Conservation (phyloP, 768 basidiomycete species). For the Agaricus blazei region DNA sequence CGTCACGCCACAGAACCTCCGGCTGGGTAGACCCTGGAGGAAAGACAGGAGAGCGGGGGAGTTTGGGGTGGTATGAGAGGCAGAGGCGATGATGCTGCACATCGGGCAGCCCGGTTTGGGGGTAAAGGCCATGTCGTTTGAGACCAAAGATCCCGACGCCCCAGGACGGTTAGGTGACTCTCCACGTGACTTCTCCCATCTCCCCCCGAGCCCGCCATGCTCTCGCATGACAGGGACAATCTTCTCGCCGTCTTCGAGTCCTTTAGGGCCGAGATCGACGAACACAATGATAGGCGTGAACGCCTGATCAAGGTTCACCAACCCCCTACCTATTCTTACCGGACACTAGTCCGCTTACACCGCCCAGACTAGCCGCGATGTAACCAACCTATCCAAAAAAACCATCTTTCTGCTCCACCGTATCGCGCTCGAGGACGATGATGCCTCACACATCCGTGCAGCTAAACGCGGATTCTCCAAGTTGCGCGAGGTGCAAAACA, state of each 20-base stretch:
- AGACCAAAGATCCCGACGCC: too few species aligned
- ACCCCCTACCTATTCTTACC: constrained; percentile 10
- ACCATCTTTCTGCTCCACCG: constrained; percentile 91
- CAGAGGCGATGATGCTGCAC: constrained; percentile 65
- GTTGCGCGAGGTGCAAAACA: constrained; percentile 56
- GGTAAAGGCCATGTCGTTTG: constrained; percentile 30
- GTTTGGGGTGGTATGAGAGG: constrained; percentile 37
- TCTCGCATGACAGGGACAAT: constrained; percentile 11
- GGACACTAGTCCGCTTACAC: not conserved
- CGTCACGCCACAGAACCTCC: constrained; percentile 71
- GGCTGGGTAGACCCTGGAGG: constrained; percentile 42
- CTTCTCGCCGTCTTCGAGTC: constrained; percentile 41
- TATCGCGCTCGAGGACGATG: constrained; percentile 34
- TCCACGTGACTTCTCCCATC: constrained; percentile 1
- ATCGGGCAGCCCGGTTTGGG: constrained; percentile 70
- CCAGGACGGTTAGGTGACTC: not conserved
- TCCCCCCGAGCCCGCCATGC: constrained; percentile 8
- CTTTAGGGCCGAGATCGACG: constrained; percentile 74
- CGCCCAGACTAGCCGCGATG: constrained; percentile 71
- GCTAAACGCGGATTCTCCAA: constrained; percentile 51
- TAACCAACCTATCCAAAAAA: constrained; percentile 90
- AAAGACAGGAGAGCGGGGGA: constrained; percentile 41
- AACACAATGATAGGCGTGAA: constrained; percentile 83
- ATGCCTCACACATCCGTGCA: constrained; percentile 27
- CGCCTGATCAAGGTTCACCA: constrained; percentile 75